Evolutionary conservation across 2,329 filamentous ascomycete species (phyloP).

Genomic region (Acarospora socialis): DNA sequence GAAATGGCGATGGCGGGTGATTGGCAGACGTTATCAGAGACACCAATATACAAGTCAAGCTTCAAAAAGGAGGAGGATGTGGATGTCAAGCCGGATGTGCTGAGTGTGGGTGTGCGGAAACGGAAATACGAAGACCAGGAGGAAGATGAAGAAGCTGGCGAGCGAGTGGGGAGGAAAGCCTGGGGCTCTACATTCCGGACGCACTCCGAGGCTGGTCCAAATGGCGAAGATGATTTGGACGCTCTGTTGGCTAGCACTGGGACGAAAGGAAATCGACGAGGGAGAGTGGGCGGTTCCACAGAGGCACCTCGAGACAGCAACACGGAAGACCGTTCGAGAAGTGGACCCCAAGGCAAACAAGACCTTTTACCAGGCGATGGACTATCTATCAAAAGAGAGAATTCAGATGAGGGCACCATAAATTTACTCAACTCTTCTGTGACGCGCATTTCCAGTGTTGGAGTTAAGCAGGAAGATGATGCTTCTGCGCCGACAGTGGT

Average conservation of each 20-base stretch:
- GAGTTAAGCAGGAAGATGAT: slow-evolving; percentile 9
- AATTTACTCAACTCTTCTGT: neutral
- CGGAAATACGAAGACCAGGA: slow-evolving; percentile 30
- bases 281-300: no score
- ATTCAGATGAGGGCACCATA: neutral
- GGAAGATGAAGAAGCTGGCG: slow-evolving; percentile 25
- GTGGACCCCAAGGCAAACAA: no score
- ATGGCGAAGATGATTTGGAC: slow-evolving; percentile 28
- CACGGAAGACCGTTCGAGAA: no score
- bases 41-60: slow-evolving; percentile 18
- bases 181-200: slow-evolving; percentile 30
- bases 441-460: neutral
- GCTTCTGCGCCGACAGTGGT: slow-evolving; percentile 21
- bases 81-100: slow-evolving; percentile 16
- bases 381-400: no score
- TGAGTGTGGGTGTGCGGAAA: slow-evolving; percentile 31
- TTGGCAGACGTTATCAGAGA: slow-evolving; percentile 58
- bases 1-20: slow-evolving; percentile 82
- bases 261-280: neutral
- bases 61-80: slow-evolving; percentile 33
- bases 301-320: no score
- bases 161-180: slow-evolving; percentile 23
- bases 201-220: slow-evolving; percentile 24
- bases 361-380: no score
- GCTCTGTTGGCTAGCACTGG: slow-evolving; percentile 24